Evolutionary conservation across 441 rosid genomes (phyloP), one percentile per base, ranked within the genome.

Genomic region (Bocquillonia castaneifolia): DNA sequence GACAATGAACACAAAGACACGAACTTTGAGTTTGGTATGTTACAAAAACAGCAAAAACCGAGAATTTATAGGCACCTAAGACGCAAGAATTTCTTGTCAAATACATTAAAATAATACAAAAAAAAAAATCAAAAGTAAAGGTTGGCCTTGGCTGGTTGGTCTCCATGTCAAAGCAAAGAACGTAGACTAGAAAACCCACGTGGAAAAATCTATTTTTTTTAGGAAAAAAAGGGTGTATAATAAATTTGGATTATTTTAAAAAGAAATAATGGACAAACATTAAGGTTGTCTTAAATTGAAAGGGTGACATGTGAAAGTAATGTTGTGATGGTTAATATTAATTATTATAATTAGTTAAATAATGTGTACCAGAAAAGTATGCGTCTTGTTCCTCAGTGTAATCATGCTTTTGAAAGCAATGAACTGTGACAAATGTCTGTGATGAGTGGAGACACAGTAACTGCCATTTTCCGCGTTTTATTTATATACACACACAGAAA

Each of bases 321-420:
- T n/a, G n/a, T n/a, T n/a, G n/a, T n/a, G n/a, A n/a, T n/a, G n/a
- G n/a, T n/a, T n/a, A n/a, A n/a, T n/a, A n/a, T n/a, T n/a, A n/a
- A n/a, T n/a, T n/a, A n/a, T n/a, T n/a, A n/a, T n/a, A n/a, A n/a
- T n/a, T n/a, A n/a, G n/a, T n/a, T 25, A 44, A 48, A 60, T 26
- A n/a, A n/a, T 53, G 9, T 14, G 42, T 76, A 76, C 80, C 83
- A 61, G 64, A 32, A 62, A 71, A 45, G 64, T 26, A 53, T 23
- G 39, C 56, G 76, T 47, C 67, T 63, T 47, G 10, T 37, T 37
- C 9, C 7, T 68, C 26, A 71, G 23, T 9, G 69, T 36, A 45
- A 71, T 36, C 84, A 80, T 74, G 23, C 29, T 25, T 66, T 45
- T 37, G 73, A 71, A 72, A 65, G 76, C 37, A 29, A 45, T 32